Base-by-base conservation (phyloP, 2,329 filamentous ascomycete species). In the Cercospora zeae-maydis region DNA sequence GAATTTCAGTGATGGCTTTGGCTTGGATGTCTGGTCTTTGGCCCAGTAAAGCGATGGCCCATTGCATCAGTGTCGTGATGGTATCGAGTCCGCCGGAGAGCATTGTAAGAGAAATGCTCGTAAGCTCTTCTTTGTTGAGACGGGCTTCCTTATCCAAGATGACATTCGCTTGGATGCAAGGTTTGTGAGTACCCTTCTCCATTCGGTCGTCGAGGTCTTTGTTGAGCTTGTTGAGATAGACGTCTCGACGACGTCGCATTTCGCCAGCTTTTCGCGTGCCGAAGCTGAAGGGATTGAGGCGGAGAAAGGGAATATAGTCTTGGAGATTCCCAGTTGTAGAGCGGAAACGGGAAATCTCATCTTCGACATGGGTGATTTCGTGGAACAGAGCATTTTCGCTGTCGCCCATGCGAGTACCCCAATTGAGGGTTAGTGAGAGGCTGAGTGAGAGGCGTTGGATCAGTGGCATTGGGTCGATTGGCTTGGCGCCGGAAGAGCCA, bases 151-250 rank as follows among this genome's bases (percentile, higher is more conserved):
- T 82, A 66, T 88, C 86, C 52, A 83, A 76, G 63, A 88, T 87
- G 33, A 88, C 82, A 64, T 88, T 89, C 3, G 85, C 86, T 64
- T 88, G 86, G 47, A 89, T 89, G 70, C 87, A 89, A 0, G 86
- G 85, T 67, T 83, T 81, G 70, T 88, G 81, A 0, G 78, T 85
- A 0, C 85, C 85, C 49, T 84, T 83, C 55, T 80, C 81, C 77
- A 89, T 88, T 0, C 84, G 79, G 21, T 84, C 80, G 61, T 88
- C 84, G 6, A 89, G 76, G 2, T 83, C 84, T 2, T 77, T 73
- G 68, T 88, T 88, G 19, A 89, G 74, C 8, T 76, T 78, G 0
- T 77, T 81, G 36, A 89, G 75, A 66, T 88, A 89, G 19, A 81
- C 82, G 70, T 88, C 86, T 14, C 86, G 79, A 11, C 87, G 79